Evolutionary conservation across 2,329 filamentous ascomycete species (phyloP), one percentile per base, ranked within the genome.

Genomic region (Fusarium pseudoanthophilum): DNA sequence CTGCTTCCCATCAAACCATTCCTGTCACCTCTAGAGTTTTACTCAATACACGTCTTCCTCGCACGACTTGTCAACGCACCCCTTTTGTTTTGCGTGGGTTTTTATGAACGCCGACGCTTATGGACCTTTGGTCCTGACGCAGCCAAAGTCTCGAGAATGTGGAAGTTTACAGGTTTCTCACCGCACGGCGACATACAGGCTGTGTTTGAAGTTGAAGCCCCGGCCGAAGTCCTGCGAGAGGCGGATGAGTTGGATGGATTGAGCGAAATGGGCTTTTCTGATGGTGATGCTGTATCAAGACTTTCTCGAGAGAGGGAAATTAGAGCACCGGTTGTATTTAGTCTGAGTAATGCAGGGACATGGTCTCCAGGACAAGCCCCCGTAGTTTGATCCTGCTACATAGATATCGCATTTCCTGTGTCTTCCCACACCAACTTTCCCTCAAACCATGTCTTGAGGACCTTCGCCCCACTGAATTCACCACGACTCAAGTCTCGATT

Each of bases 11-110:
- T 93, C 32, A 92, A 92, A 72, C 86, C 90, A 74, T 67, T 90
- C 20, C 79, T 92, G 8, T 86, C 88, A 0, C 86, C 88, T 0
- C 85, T 89, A 21, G 88, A 87, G 83, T 93, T 93, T 73, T 91
- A 93, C 82, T 90, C 90, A 69, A 86, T 92, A 77, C 92, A 93
- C 77, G 90, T 93, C 49, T 87, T 87, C 46, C 84, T 87, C 4
- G 87, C 92, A 7, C 86, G 90, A 4, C 79, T 86, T 1, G 82
- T 92, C 60, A 93, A 93, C 76, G 85, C 87, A 2, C 92, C 91
- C 0, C 80, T 91, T 3, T 82, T 93, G 2, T 79, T 93, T 1
- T 75, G 88, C 24, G 88, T 93, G 49, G 84, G 85, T 3, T 80
- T 89, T 24, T 87, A 89, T 74, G 91, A 93, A 78, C 86, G 91